phyloP scores from a whole-genome alignment of 2,329 filamentous ascomycete genomes.

The Ramularia endophylla region DNA sequence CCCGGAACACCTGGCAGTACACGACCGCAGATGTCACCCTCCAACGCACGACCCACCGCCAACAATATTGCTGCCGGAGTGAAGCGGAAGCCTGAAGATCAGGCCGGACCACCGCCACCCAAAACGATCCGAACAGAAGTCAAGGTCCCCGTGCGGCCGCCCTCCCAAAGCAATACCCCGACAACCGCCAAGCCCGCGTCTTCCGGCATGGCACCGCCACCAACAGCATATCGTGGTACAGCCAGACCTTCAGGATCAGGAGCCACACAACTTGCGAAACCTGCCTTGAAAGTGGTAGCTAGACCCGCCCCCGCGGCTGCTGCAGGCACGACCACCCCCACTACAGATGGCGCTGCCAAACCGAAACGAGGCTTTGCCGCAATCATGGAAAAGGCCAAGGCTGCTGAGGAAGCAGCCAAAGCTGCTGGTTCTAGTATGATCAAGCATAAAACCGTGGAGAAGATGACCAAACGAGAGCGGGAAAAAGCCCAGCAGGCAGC shows the following conservation, averaged over 20 bases:
- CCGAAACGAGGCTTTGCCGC: constrained; percentile 68
- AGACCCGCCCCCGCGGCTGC: constrained; percentile 5
- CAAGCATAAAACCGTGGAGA: constrained; percentile 68
- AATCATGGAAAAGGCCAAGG: constrained; percentile 65
- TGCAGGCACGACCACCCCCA: constrained; percentile 10
- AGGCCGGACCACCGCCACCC: constrained; percentile 28
- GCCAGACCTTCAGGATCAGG: background rate
- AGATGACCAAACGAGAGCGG: constrained; percentile 53
- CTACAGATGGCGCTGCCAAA: constrained; percentile 23
- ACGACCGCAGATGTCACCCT: constrained; percentile 15
- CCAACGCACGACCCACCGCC: constrained; percentile 13
- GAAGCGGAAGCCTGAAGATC: constrained; percentile 33
- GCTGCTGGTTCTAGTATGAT: constrained; percentile 61
- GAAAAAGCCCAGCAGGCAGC: constrained; percentile 34
- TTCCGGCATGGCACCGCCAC: constrained; percentile 10
- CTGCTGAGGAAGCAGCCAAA: constrained; percentile 54
- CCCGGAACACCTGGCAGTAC: constrained; percentile 9
- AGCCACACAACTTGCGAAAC: background rate
- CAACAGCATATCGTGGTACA: constrained; percentile 2
- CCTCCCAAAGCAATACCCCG: constrained; percentile 5
- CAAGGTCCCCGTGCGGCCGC: constrained; percentile 23
- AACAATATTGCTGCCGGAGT: constrained; percentile 26
- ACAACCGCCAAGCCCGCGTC: constrained; percentile 20
- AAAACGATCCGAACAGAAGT: constrained; percentile 29
- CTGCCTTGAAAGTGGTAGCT: constrained; percentile 9